phyloP scores from a whole-genome alignment of 2,329 filamentous ascomycete species.

The Phialophora chinensis region DNA sequence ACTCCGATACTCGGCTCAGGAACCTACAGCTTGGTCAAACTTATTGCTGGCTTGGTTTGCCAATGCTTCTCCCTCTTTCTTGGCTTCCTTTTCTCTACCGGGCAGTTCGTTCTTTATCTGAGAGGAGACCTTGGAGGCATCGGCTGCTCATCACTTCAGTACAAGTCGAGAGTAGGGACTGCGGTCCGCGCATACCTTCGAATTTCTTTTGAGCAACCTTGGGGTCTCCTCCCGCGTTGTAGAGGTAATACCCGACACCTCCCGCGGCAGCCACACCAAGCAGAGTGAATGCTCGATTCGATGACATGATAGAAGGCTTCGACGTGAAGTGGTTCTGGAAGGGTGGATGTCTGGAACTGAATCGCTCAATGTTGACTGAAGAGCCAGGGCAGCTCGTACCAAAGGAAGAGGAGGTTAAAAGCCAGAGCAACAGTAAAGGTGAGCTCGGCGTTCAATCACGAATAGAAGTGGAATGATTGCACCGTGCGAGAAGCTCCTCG shows the following conservation, averaged over 20 bases:
- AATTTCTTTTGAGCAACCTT: constrained; percentile 84
- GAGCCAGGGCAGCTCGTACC: neutral
- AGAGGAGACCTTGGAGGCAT: constrained; percentile 72
- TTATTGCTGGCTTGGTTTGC: constrained; percentile 68
- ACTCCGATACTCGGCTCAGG: neutral
- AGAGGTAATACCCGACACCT: constrained; percentile 87
- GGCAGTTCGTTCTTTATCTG: constrained; percentile 71
- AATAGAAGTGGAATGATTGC: constrained; percentile 22
- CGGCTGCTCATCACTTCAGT: constrained; percentile 62
- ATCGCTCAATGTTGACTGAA: constrained; percentile 35
- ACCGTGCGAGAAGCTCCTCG: constrained; percentile 8
- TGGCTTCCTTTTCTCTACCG: constrained; percentile 64
- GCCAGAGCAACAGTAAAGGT: constrained; percentile 3
- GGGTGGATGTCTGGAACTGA: constrained; percentile 32
- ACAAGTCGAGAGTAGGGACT: neutral
- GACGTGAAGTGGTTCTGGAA: constrained; percentile 35
- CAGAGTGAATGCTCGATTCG: constrained; percentile 45
- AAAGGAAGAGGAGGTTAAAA: neutral
- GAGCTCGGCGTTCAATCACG: constrained; percentile 9
- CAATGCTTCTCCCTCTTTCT: constrained; percentile 68
- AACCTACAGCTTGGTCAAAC: constrained; percentile 71
- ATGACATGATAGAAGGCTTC: constrained; percentile 37
- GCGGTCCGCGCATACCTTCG: constrained; percentile 69
- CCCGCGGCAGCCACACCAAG: constrained; percentile 69
- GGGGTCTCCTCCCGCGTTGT: constrained; percentile 79